phyloP scores from a whole-genome alignment of 2,329 filamentous ascomycete species.

The Lecanicillium sp. region DNA sequence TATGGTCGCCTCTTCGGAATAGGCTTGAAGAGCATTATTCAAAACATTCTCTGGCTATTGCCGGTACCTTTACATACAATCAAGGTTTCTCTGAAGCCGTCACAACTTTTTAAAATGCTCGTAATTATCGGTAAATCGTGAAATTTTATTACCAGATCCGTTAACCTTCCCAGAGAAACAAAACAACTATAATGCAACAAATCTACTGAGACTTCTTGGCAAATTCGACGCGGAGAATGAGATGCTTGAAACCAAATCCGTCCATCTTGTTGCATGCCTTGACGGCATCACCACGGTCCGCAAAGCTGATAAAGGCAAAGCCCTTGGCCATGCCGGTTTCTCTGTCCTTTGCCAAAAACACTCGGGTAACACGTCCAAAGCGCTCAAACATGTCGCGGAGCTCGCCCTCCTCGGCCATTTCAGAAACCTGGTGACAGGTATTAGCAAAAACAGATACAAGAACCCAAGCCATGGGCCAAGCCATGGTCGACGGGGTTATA shows the following conservation, averaged over 20 bases:
- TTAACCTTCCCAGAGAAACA: constrained; percentile 1
- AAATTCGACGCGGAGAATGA: constrained; percentile 82
- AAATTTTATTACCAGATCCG: constrained; percentile 6
- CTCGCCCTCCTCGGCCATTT: constrained; percentile 94
- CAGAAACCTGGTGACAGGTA: constrained; percentile 60
- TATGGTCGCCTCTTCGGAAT: too few relatives aligned
- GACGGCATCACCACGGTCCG: constrained; percentile 79
- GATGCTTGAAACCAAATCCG: constrained; percentile 82
- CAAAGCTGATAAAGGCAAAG: constrained; percentile 97
- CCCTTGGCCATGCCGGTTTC: constrained; percentile 96
- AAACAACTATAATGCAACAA: constrained; percentile 14
- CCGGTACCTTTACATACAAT: too few relatives aligned
- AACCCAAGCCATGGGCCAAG: background rate
- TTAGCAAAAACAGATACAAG: constrained; percentile 22
- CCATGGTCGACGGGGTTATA: constrained; percentile 17
- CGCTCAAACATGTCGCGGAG: constrained; percentile 97
- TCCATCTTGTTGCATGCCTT: constrained; percentile 97
- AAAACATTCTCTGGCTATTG: too few relatives aligned
- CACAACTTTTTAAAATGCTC: too few relatives aligned
- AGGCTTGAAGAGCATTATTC: too few relatives aligned
- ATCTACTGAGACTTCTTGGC: constrained; percentile 59
- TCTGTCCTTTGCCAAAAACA: constrained; percentile 96
- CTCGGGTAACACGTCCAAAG: constrained; percentile 91
- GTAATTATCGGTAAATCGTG: constrained; percentile 2
- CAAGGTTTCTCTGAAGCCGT: too few relatives aligned